phyloP scores from a whole-genome alignment of 306 rosid species.

The Erythrophleum fordii region DNA sequence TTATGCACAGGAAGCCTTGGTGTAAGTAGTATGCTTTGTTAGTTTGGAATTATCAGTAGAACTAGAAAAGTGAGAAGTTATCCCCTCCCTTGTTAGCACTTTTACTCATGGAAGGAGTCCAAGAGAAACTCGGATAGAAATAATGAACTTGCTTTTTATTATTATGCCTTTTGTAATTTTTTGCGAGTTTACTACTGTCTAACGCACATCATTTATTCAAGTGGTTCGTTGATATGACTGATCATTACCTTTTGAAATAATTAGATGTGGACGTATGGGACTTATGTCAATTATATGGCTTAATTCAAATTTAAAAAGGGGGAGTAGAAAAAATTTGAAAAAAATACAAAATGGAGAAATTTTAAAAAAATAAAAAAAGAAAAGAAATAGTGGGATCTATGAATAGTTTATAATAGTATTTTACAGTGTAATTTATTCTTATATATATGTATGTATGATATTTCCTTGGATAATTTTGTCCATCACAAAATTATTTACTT shows the following conservation, averaged over 20 bases:
- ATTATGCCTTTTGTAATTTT: neutral
- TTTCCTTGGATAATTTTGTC: neutral
- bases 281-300: too few relatives aligned
- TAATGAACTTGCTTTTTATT: neutral
- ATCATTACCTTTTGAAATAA: neutral
- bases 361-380: too few relatives aligned
- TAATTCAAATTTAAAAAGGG: too few relatives aligned
- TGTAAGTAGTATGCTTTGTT: constrained; percentile 33
- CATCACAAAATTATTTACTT: neutral
- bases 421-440: too few relatives aligned
- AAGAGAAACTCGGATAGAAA: neutral
- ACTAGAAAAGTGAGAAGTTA: constrained; percentile 24
- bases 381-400: too few relatives aligned
- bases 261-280: too few relatives aligned
- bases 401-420: too few relatives aligned
- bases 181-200: neutral
- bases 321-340: too few relatives aligned
- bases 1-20: constrained; percentile 58
- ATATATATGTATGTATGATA: too few relatives aligned
- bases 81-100: neutral
- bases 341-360: too few relatives aligned
- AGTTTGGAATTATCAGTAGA: constrained; percentile 21
- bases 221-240: neutral
- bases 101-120: neutral
- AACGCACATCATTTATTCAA: neutral